Percentiles rank a stretch among this genome's conserved stretches.
Conservation (phyloP, 169 alveolate genomes). For the Eimeria sp. region DNA sequence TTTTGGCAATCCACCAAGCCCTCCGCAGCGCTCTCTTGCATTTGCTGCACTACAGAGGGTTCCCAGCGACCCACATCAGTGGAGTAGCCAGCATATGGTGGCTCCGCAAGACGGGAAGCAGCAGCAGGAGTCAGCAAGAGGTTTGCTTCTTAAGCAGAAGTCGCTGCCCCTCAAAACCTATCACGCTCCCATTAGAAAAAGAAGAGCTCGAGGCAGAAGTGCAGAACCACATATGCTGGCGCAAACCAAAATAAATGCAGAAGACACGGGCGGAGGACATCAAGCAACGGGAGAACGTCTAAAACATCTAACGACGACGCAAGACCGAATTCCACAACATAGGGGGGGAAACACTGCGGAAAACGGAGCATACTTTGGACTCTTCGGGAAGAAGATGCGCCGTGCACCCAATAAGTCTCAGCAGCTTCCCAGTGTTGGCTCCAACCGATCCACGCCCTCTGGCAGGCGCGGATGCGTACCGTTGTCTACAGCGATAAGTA, state of each 20-base stretch:
- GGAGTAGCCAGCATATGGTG: background rate
- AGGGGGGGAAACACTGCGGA: background rate
- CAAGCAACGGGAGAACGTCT: background rate
- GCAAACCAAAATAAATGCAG: background rate
- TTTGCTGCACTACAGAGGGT: background rate
- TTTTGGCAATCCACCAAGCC: background rate
- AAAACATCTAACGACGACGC: background rate
- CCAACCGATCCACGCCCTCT: background rate
- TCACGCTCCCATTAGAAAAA: background rate
- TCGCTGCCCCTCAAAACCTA: background rate
- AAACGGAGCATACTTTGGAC: too few species aligned
- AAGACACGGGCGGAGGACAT: background rate
- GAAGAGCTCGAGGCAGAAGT: background rate
- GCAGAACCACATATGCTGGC: background rate
- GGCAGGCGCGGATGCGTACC: background rate
- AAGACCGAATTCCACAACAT: background rate
- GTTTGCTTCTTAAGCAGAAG: background rate
- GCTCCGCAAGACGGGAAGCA: background rate
- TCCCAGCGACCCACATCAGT: background rate
- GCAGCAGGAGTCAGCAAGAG: background rate
- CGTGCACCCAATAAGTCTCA: background rate
- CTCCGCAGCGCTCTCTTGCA: background rate
- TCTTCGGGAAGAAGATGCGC: background rate
- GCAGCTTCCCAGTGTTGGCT: too few species aligned
- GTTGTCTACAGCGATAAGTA: background rate